Percentiles rank a stretch among this genome's conserved stretches.
Conservation (phyloP, 768 basidiomycete genomes). For the Auricularia auricula-judae region DNA sequence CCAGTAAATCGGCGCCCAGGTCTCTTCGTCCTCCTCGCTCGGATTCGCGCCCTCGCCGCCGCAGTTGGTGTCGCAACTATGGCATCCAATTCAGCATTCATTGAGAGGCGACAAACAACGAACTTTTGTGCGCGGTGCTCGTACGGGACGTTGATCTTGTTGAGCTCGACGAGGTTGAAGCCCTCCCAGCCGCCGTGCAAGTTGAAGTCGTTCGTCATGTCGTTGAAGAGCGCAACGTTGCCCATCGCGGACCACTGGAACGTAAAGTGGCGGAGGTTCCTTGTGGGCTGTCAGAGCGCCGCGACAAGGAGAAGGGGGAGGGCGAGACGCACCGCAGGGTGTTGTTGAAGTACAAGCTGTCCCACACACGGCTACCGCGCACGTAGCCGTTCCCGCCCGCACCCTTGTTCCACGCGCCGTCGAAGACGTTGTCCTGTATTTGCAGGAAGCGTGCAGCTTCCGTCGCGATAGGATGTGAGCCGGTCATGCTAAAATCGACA, state of each 20-base stretch:
- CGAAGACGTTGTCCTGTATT: not conserved
- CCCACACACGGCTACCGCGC: not conserved
- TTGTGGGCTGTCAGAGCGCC: not conserved
- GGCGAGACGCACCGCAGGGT: not conserved
- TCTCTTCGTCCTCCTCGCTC: not conserved
- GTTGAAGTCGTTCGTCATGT: not conserved
- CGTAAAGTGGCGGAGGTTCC: not conserved
- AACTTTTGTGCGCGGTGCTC: not conserved
- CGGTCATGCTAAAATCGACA: not conserved
- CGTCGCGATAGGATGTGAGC: not conserved
- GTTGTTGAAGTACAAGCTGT: not conserved
- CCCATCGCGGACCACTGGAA: slow-evolving; percentile 1
- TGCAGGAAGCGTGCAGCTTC: not conserved
- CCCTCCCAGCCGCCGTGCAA: not conserved
- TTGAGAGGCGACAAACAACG: not conserved
- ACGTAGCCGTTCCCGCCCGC: not conserved
- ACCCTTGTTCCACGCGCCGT: slow-evolving; percentile 1
- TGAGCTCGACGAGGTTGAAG: not conserved
- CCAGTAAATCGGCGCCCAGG: not conserved
- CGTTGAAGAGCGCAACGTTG: not conserved
- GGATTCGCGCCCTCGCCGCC: not conserved
- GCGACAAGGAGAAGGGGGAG: not conserved
- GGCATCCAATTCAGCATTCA: not conserved
- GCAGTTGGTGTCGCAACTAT: not conserved
- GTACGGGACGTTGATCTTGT: not conserved